Evolutionary conservation across 805 yeast genomes (phyloP).

Genomic region (Ogataea kodamae): DNA sequence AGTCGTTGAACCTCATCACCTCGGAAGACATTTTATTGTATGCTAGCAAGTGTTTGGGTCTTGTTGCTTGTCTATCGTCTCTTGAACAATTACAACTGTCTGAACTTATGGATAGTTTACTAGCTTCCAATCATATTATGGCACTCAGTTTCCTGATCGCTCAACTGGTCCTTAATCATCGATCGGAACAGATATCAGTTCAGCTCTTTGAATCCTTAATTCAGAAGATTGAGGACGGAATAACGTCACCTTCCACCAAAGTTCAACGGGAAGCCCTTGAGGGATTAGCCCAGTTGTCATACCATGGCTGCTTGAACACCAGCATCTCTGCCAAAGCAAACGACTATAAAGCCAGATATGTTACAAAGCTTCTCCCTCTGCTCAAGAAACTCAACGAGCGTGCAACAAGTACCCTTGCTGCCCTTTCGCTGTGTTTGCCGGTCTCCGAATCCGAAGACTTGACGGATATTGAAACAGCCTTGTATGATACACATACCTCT

Average conservation of each 20-base stretch:
- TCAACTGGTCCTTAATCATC: conserved; percentile 37
- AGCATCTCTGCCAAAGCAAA: conserved; percentile 31
- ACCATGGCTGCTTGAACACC: conserved; percentile 46
- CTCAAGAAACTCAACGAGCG: conserved; percentile 58
- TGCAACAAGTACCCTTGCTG: conserved; percentile 54
- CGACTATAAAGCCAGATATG: conserved; percentile 24
- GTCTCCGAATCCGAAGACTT: conserved; percentile 22
- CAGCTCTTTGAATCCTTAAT: conserved; percentile 13
- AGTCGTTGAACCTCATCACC: conserved; percentile 15
- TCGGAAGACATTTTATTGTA: conserved; percentile 25
- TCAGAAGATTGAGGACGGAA: conserved; percentile 21
- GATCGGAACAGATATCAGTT: conserved; percentile 21
- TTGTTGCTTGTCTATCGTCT: conserved; percentile 37
- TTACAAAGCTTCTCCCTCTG: conserved; percentile 33
- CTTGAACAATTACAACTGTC: conserved; percentile 15
- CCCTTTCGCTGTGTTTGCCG: conserved; percentile 41
- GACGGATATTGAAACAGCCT: conserved; percentile 36
- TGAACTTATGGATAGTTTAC: conserved; percentile 7
- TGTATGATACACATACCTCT: conserved; percentile 58
- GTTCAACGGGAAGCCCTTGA: conserved; percentile 34
- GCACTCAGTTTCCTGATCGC: conserved; percentile 45
- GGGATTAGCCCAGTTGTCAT: conserved; percentile 40
- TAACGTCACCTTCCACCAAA: conserved; percentile 19
- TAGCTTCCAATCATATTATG: conserved; percentile 20
- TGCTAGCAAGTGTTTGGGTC: conserved; percentile 27